These are phyloP conservation scores for Linnemannia schmuckeri DNA, from an alignment of 192 early-diverging fungal species.

Conservation along the genomic window DNA sequence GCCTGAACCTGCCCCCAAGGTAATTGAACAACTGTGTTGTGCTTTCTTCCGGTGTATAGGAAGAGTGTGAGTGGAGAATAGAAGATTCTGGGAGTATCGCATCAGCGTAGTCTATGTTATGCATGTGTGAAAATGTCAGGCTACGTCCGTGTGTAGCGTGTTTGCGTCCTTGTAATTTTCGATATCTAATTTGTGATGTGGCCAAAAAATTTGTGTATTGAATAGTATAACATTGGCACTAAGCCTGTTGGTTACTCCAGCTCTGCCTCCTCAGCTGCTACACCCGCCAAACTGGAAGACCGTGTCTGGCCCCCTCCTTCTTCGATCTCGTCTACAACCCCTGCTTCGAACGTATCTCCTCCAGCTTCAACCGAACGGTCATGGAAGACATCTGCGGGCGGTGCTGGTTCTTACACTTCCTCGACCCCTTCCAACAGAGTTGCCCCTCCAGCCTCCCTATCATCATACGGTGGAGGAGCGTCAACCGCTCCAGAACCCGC, in stretches of 20 bases:
- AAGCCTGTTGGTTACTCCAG: constrained; percentile 11
- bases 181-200: neutral
- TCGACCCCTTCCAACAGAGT: constrained; percentile 43
- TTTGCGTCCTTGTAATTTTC: neutral
- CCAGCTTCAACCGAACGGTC: constrained; percentile 22
- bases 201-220: neutral
- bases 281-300: constrained; percentile 1
- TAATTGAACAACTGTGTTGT: constrained; percentile 8
- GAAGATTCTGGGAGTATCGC: neutral
- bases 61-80: neutral
- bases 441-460: constrained; percentile 31
- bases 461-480: constrained; percentile 12
- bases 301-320: constrained; percentile 23
- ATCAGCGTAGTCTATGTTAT: neutral
- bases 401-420: constrained; percentile 19
- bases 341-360: constrained; percentile 2
- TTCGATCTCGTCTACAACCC: neutral
- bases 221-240: constrained; percentile 29
- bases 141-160: neutral
- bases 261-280: constrained; percentile 6
- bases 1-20: constrained; percentile 57
- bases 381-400: constrained; percentile 36
- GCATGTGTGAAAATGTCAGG: neutral
- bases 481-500: constrained; percentile 26
- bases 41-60: no score